Conservation (phyloP, 2,329 filamentous ascomycete genomes). For the Sclerotiophoma versabilis region DNA sequence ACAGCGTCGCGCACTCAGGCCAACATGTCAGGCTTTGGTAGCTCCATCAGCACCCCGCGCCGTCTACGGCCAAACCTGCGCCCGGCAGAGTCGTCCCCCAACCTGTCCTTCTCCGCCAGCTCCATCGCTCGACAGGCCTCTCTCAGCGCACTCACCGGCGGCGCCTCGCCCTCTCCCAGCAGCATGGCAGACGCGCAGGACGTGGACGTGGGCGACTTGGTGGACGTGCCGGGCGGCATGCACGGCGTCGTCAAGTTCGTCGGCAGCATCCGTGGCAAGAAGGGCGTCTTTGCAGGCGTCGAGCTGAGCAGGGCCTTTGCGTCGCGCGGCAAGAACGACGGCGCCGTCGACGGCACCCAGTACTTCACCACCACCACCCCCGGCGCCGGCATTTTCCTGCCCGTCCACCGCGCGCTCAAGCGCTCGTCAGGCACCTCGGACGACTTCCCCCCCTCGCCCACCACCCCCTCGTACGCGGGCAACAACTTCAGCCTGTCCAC, state of each 20-base stretch:
- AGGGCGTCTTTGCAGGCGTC: conserved; percentile 89
- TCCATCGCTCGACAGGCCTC: conserved; percentile 73
- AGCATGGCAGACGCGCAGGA: conserved; percentile 58
- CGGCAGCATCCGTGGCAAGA: conserved; percentile 85
- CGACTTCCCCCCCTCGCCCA: conserved; percentile 71
- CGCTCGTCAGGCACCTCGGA: conserved; percentile 65
- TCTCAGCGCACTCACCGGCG: conserved; percentile 70
- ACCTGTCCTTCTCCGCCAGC: conserved; percentile 50
- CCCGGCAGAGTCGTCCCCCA: conserved; percentile 53
- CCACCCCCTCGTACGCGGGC: conserved; percentile 65
- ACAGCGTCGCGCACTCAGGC: conserved; percentile 12
- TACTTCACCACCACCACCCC: conserved; percentile 84
- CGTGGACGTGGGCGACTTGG: conserved; percentile 78
- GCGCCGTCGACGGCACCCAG: conserved; percentile 81
- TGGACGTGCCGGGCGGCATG: conserved; percentile 95
- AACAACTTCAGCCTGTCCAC: conserved; percentile 63
- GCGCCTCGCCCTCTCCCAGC: conserved; percentile 50
- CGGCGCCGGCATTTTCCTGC: conserved; percentile 92
- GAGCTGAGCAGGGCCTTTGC: conserved; percentile 86
- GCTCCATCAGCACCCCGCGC: conserved; percentile 19
- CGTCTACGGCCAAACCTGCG: conserved; percentile 46
- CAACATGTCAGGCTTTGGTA: conserved; percentile 19
- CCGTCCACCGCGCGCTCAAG: conserved; percentile 78
- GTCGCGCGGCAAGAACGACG: conserved; percentile 87
- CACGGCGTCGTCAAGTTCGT: conserved; percentile 87